A percentile compares a stretch with the other conserved stretches of the same genome.
Evolutionary conservation across 352 stramenopile species (phyloP).

Genomic region (Phytophthora agathidicida): DNA sequence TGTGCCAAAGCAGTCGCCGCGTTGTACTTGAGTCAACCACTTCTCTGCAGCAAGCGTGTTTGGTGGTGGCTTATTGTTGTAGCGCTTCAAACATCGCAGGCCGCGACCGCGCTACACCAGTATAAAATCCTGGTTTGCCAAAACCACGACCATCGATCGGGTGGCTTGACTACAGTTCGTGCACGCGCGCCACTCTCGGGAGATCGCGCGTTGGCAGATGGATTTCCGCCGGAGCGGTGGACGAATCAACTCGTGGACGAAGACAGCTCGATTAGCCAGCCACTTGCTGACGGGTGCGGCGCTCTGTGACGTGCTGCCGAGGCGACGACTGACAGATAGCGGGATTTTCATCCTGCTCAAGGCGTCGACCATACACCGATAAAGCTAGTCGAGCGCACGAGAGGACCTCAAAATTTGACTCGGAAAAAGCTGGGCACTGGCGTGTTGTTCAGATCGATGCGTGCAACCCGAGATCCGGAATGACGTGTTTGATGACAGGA

Average conservation of each 20-base stretch:
- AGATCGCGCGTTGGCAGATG: constrained; percentile 18
- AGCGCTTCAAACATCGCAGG: too few species aligned
- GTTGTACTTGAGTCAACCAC: constrained; percentile 32
- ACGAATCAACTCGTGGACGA: constrained; percentile 2
- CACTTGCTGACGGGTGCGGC: background rate
- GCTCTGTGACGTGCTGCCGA: too few species aligned
- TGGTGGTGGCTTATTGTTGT: constrained; percentile 4
- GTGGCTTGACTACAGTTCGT: constrained; percentile 6
- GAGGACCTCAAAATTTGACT: constrained; percentile 11
- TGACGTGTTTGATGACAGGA: too few species aligned
- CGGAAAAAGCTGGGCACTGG: constrained; percentile 1
- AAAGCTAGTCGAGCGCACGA: constrained; percentile 17
- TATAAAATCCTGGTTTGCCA: constrained; percentile 21
- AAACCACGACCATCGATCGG: constrained; percentile 2
- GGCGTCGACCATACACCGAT: too few species aligned
- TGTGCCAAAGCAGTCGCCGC: constrained; percentile 9
- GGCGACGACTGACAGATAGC: too few species aligned
- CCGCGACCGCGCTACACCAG: constrained; percentile 12
- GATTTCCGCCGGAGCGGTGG: constrained; percentile 9
- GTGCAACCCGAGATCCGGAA: constrained; percentile 6
- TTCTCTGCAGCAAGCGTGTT: constrained; percentile 11
- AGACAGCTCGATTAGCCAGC: background rate
- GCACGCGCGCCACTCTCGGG: background rate
- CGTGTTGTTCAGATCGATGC: constrained; percentile 7
- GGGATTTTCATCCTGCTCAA: constrained; percentile 1